Evolutionary conservation across 768 basidiomycete genomes (phyloP), one percentile per base, ranked within the genome.

Genomic region (Rossbeevera mucosa): DNA sequence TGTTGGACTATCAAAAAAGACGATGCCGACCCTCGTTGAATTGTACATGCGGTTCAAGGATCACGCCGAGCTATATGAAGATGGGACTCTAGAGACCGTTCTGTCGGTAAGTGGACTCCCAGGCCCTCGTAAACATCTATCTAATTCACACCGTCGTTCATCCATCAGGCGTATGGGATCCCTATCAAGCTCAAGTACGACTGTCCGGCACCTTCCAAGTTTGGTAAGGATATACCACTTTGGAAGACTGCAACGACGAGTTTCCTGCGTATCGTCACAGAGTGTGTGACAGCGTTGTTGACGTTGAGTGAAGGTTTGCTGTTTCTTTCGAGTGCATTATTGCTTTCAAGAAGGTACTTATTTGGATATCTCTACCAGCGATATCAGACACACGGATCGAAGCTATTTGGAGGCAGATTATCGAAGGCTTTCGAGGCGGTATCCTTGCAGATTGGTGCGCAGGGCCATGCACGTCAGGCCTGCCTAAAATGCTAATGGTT

Each of bases 141-240:
- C 40, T 13, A n/a, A n/a, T 1, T 18, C 25, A 7, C 21, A 25
- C 21, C 43, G 26, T 40, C 29, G 40, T n/a, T n/a, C 38, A 16
- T 20, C 38, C 2, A 40, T 40, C 21, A 92, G 89, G 87, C 93
- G 0, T 94, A 90, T 60, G 82, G 89, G 4, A 86, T 95, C 29
- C 94, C 95, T 2, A 83, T 97, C 65, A 93, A 94, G 63, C 73
- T 98, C 57, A 94, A 94, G 70, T 95, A 97, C 57, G 92, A 95
- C 30, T 96, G 94, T 66, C 94, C 95, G 0, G 73, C 88, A 0
- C 80, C 95, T 0, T 92, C 88, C 36, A 93, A 86, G 64, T 91
- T 83, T 63, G 92, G 91, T 2, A 86, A 90, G 49, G 95, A 94
- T 61, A 72, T 69, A 20, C 93, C 94, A 0, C 72, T 99, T 3